These are phyloP conservation scores for Buddleja alternifolia DNA, from an alignment of 257 asterid genomes.

Conservation along the genomic window DNA sequence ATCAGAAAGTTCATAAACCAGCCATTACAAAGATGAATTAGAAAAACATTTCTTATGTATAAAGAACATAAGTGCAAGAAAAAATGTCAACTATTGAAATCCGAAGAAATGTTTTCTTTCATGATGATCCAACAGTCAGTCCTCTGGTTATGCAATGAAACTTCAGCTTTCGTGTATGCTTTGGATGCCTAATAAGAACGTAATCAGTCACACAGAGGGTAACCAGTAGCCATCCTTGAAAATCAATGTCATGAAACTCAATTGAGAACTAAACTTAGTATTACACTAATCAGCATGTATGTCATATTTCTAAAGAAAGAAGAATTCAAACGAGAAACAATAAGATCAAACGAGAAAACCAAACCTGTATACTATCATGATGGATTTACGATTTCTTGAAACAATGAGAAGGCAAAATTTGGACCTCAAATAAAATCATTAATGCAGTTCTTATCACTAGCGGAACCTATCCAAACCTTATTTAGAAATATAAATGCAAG, in stretches of 20 bases:
- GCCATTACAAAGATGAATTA: slow-evolving; percentile 5
- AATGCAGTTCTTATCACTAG: too few relatives aligned
- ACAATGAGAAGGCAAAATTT: not conserved
- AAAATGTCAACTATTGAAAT: too few relatives aligned
- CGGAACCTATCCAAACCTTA: too few relatives aligned
- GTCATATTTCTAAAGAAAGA: not conserved
- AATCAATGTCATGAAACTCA: not conserved
- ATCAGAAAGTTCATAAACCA: slow-evolving; percentile 2
- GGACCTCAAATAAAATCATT: not conserved
- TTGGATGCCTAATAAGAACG: slow-evolving; percentile 48
- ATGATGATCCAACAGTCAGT: slow-evolving; percentile 97
- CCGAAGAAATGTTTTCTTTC: slow-evolving; percentile 68
- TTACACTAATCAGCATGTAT: not conserved
- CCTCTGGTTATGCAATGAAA: slow-evolving; percentile 77
- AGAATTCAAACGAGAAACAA: too few relatives aligned
- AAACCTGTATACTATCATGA: not conserved
- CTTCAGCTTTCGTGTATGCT: slow-evolving; percentile 67
- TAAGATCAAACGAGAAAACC: too few relatives aligned
- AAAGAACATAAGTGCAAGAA: too few relatives aligned
- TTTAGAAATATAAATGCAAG: too few relatives aligned
- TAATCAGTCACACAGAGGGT: slow-evolving; percentile 1
- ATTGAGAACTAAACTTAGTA: not conserved
- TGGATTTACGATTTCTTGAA: not conserved
- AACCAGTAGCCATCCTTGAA: not conserved
- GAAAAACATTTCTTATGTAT: not conserved